Evolutionary conservation across 805 yeast species (phyloP), one percentile per base, ranked within the genome.

Genomic region (Lachancea lanzarotensis): DNA sequence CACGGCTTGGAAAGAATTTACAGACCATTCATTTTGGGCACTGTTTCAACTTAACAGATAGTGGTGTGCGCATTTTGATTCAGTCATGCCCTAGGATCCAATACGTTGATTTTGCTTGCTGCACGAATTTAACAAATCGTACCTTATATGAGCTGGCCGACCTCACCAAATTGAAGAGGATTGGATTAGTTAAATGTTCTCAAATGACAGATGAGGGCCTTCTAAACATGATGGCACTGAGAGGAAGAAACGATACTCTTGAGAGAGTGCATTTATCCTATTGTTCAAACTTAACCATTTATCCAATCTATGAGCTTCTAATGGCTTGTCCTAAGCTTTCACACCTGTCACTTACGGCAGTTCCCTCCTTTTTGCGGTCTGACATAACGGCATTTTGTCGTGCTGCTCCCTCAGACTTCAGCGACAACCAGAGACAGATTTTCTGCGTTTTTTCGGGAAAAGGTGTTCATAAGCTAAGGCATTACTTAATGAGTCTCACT

Each of bases 1-100:
- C 95, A 6, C 73, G 72, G 26, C 71, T 93, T 47, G 95, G 91
- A 3, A 77, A 84, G 56, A 81, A 82, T 53, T 71, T 91, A 53
- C 96, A 89, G 58, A 88, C 89, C 55, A 74, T 93, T 41, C 98
- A 93, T 67, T 74, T 91, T 49, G 98, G 98, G 15, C 98, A 91
- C 68, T 93, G 98, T 69, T 76, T 81, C 38, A 79, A 84, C 57
- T 84, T 91, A 46, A 91, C 97, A 1, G 98, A 91, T 67, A 76
- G 73, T 49, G 97, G 97, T 17, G 93, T 93, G 15, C 75, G 78
- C 25, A 72, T 76, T 10, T 70, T 91, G 48, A 85, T 87, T 11
- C 75, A 83, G 51, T 74, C 76, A 38, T 93, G 98, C 59, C 84
- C 84, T 46, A 73, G 96, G 47, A 79, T 91, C 46, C 95, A 87